These are phyloP conservation scores for Sonneratia caseolaris DNA, from an alignment of 345 rosid species.

Conservation along the genomic window DNA sequence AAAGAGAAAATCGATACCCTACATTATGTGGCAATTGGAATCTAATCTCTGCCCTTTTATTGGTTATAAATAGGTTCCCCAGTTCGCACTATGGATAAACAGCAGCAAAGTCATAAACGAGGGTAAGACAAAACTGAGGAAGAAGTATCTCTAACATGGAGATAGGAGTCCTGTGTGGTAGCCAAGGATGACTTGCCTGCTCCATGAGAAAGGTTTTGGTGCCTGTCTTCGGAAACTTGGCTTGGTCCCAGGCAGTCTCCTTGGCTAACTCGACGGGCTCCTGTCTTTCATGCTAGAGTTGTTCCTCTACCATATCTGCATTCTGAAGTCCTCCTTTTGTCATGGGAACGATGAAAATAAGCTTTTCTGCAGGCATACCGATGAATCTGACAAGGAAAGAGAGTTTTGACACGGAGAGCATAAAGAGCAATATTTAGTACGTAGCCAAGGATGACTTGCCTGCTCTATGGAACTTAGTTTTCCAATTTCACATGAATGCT, in stretches of 20 bases:
- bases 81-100: not conserved
- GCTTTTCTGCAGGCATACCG: not conserved
- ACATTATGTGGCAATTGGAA: not conserved
- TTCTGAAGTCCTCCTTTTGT: not conserved
- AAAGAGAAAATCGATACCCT: not conserved
- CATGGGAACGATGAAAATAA: not conserved
- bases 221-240: not conserved
- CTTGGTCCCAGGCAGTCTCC: constrained; percentile 3
- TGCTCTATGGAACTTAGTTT: not conserved
- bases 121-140: not conserved
- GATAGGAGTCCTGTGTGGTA: not conserved
- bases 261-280: constrained; percentile 4
- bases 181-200: constrained; percentile 10
- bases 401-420: not conserved
- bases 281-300: not conserved
- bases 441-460: not conserved
- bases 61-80: constrained; percentile 4
- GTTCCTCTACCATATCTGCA: not conserved
- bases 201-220: not conserved
- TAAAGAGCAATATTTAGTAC: not conserved
- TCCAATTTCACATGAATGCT: not conserved
- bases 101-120: not conserved
- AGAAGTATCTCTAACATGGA: not conserved
- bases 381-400: not conserved
- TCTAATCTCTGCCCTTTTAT: not conserved